Evolutionary conservation across 805 yeast genomes (phyloP).

Genomic region (Priceomyces castillae): DNA sequence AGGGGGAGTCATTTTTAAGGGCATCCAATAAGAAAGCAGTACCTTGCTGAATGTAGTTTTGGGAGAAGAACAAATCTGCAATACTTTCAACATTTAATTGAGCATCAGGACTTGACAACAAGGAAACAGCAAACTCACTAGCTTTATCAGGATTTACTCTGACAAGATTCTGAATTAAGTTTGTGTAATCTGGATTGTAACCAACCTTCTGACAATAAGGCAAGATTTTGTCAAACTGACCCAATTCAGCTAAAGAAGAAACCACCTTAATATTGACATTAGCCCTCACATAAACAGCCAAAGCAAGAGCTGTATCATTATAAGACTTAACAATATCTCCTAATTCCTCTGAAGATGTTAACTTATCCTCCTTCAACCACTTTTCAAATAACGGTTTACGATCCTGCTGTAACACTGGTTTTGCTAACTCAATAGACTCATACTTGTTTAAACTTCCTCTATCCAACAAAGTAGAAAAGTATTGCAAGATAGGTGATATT

Average conservation of each 20-base stretch:
- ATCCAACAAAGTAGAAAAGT: constrained; percentile 87
- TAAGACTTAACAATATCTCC: constrained; percentile 93
- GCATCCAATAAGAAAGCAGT: constrained; percentile 96
- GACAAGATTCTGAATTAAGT: constrained; percentile 83
- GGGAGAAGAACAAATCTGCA: constrained; percentile 92
- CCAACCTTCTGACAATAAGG: constrained; percentile 91
- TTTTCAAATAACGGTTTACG: constrained; percentile 91
- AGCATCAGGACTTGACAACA: constrained; percentile 58
- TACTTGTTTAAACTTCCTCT: constrained; percentile 88
- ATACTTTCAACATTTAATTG: constrained; percentile 77
- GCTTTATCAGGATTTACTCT: constrained; percentile 97
- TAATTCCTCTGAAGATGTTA: constrained; percentile 92
- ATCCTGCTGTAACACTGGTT: constrained; percentile 93
- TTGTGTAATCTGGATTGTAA: constrained; percentile 86
- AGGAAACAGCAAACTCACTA: constrained; percentile 90
- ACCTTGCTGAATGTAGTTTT: constrained; percentile 94
- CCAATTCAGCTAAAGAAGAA: constrained; percentile 87
- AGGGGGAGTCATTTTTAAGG: constrained; percentile 86
- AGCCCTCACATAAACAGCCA: constrained; percentile 86
- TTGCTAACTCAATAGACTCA: constrained; percentile 92
- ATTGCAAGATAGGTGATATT: constrained; percentile 89
- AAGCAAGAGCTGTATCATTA: constrained; percentile 74
- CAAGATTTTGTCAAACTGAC: constrained; percentile 92
- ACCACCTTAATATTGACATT: constrained; percentile 86
- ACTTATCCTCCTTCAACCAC: constrained; percentile 93